Conservation (phyloP, 495 filamentous ascomycete genomes). For the Hypomontagnella submonticulosa region DNA sequence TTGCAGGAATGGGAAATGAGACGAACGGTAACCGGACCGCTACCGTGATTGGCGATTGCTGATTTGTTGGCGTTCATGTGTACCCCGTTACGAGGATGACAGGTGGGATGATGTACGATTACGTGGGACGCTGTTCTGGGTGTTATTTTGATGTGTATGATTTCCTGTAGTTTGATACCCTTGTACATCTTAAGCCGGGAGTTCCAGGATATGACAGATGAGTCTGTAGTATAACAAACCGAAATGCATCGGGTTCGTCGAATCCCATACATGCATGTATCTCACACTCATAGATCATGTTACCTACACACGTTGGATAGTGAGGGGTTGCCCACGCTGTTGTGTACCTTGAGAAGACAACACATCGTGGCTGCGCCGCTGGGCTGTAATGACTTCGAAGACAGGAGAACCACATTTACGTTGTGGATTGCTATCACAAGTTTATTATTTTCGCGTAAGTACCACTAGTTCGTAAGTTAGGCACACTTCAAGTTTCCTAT, state of each 20-base stretch:
- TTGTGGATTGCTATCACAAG: too few relatives aligned
- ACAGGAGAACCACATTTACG: not conserved
- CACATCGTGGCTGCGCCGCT: not conserved
- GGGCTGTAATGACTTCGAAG: not conserved
- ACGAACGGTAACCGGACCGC: not conserved
- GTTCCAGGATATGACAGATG: slow-evolving; percentile 5
- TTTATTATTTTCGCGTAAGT: too few relatives aligned
- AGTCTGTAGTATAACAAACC: slow-evolving; percentile 5
- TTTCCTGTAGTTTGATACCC: slow-evolving; percentile 32
- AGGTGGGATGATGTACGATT: slow-evolving; percentile 32
- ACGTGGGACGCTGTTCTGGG: not conserved
- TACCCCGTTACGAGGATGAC: not conserved
- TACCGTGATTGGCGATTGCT: not conserved
- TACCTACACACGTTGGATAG: too few relatives aligned
- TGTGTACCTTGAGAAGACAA: not conserved
- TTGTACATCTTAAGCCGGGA: slow-evolving; percentile 22
- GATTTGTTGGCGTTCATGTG: not conserved
- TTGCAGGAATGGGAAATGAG: slow-evolving; percentile 36
- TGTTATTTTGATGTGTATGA: slow-evolving; percentile 10
- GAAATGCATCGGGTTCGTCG: not conserved
- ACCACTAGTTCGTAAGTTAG: too few relatives aligned
- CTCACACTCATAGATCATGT: too few relatives aligned
- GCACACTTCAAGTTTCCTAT: too few relatives aligned
- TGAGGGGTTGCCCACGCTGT: too few relatives aligned
- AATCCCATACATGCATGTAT: too few relatives aligned